Conservation (phyloP, 2,329 filamentous ascomycete species). For the Canariomyces notabilis region DNA sequence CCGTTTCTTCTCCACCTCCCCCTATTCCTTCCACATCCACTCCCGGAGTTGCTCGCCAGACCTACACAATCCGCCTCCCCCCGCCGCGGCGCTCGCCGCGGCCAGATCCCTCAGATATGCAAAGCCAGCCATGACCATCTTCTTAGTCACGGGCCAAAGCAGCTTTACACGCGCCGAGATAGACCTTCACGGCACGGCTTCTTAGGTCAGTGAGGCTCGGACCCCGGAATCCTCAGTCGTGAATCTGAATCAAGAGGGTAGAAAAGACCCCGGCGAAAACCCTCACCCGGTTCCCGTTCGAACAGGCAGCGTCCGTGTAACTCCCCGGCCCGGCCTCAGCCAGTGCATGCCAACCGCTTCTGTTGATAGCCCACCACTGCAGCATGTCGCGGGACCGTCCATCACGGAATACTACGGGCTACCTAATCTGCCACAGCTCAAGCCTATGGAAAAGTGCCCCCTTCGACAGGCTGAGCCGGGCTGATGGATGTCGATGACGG, state of each 20-base stretch:
- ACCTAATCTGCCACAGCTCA: too few species aligned
- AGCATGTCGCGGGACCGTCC: too few species aligned
- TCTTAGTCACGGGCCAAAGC: constrained; percentile 50
- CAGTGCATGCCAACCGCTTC: too few species aligned
- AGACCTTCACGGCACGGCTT: constrained; percentile 66
- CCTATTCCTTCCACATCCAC: constrained; percentile 63
- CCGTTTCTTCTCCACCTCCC: constrained; percentile 45
- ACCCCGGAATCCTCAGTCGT: constrained; percentile 64
- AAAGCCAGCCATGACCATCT: constrained; percentile 75
- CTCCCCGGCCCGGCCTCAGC: too few species aligned
- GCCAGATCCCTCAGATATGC: constrained; percentile 66
- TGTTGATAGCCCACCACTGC: too few species aligned
- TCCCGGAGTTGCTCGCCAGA: constrained; percentile 65
- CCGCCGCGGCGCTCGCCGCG: constrained; percentile 55
- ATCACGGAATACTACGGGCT: too few species aligned
- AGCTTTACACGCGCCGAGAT: constrained; percentile 60
- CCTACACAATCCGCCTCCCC: constrained; percentile 69
- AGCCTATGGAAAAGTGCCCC: too few species aligned
- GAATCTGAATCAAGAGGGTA: too few species aligned
- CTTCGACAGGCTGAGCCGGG: too few species aligned
- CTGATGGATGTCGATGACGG: too few species aligned
- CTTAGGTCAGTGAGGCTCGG: too few species aligned
- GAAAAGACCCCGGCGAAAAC: too few species aligned
- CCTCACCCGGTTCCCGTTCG: constrained; percentile 74
- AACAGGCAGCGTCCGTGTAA: constrained; percentile 29